phyloP scores from a whole-genome alignment of 2,329 filamentous ascomycete genomes.

The Trichophaea hybrida region DNA sequence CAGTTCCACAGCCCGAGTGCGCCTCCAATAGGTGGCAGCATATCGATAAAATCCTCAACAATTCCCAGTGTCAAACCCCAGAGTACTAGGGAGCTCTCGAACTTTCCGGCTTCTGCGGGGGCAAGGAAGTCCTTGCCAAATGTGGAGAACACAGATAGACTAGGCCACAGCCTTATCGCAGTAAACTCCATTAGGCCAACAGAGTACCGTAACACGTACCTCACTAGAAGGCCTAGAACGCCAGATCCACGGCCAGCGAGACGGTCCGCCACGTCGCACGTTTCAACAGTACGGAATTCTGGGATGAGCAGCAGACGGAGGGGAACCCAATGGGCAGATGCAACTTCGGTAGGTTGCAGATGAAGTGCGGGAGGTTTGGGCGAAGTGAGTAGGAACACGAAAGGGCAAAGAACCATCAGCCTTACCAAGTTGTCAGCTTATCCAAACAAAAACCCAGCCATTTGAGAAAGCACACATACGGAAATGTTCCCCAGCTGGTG shows the following conservation, averaged over 20 bases:
- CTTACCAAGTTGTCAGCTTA: conserved; percentile 1
- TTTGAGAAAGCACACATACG: conserved; percentile 36
- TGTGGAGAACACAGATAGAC: conserved; percentile 45
- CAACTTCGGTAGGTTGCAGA: conserved; percentile 55
- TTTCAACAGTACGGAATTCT: conserved; percentile 45
- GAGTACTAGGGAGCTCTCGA: conserved; percentile 40
- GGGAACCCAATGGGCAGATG: conserved; percentile 55
- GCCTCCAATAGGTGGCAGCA: conserved; percentile 47
- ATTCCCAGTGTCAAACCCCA: conserved; percentile 57
- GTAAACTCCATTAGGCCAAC: conserved; percentile 55
- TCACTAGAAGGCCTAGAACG: conserved; percentile 38
- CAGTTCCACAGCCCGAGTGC: conserved; percentile 51
- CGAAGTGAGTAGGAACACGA: conserved; percentile 48
- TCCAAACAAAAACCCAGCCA: neutral
- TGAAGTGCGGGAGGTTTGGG: conserved; percentile 42
- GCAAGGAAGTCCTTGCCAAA: conserved; percentile 39
- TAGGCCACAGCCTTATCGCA: conserved; percentile 47
- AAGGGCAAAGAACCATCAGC: conserved; percentile 52
- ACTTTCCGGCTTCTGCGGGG: conserved; percentile 29
- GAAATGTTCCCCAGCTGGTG: conserved; percentile 50
- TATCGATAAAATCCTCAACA: conserved; percentile 51
- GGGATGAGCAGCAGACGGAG: conserved; percentile 47
- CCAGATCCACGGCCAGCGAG: conserved; percentile 43
- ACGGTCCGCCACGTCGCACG: conserved; percentile 49
- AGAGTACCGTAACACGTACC: conserved; percentile 36